Conservation (phyloP, 768 basidiomycete species). For the Pluteus cervinus region DNA sequence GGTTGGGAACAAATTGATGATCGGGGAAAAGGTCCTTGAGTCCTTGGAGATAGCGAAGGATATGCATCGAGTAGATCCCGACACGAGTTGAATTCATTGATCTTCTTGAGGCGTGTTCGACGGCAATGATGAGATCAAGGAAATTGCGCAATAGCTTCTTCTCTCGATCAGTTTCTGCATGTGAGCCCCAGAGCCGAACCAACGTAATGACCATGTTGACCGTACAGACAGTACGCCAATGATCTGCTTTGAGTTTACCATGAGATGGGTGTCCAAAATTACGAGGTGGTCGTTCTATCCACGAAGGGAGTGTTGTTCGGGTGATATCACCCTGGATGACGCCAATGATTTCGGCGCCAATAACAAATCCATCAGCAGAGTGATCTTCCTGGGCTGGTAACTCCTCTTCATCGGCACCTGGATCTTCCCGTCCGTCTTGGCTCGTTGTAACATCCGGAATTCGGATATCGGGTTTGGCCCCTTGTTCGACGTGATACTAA, state of each 20-base stretch:
- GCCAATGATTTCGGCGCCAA: too few species aligned
- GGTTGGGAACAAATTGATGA: conserved; percentile 17
- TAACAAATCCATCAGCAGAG: too few species aligned
- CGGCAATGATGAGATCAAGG: conserved; percentile 23
- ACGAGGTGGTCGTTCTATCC: conserved; percentile 19
- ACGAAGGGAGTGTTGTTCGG: conserved; percentile 15
- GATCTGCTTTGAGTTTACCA: conserved; percentile 29
- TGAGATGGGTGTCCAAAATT: conserved; percentile 20
- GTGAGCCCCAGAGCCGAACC: conserved; percentile 20
- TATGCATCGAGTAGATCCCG: conserved; percentile 16
- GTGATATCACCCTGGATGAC: too few species aligned
- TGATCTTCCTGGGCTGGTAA: too few species aligned
- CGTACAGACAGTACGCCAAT: conserved; percentile 24
- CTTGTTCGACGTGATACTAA: too few species aligned
- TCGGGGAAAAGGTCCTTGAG: conserved; percentile 14
- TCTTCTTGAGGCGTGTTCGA: too few species aligned
- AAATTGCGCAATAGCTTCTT: conserved; percentile 16
- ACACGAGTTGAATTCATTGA: too few species aligned
- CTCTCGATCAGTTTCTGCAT: background rate
- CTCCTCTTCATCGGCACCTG: too few species aligned
- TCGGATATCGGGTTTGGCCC: too few species aligned
- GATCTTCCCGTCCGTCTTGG: too few species aligned
- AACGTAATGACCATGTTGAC: conserved; percentile 28
- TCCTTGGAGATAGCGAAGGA: conserved; percentile 17
- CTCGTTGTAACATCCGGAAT: too few species aligned